Evolutionary conservation across 164 flowering plant species (phyloP), one percentile per base, ranked within the genome.

Genomic region (Stephania yunnanensis): DNA sequence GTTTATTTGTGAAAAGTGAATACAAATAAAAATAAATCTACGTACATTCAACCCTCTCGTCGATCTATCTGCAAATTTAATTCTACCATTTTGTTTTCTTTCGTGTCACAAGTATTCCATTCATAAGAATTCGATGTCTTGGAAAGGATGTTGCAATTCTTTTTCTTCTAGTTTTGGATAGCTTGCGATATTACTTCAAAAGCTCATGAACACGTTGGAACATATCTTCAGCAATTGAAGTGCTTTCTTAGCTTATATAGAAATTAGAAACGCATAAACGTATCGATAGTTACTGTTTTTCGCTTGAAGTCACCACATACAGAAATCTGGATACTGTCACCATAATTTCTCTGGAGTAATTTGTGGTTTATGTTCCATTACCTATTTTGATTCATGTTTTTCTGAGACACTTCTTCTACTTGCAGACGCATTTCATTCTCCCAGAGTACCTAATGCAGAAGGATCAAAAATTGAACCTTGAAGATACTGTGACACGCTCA

Each of bases 391-490:
- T 15, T 58, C 6, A 1, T 12, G 13, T 58, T 70, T 6, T n/a
- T 74, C 63, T 74, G 20, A 30, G 74, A 69, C 68, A 76, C 6
- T 76, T 73, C 50, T 63, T 65, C 50, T 5, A 42, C 70, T 48
- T 87, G 68, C 91, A 95, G 99, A 92, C 94, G 7, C 97, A 92
- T 79, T 85, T 87, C 68, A 90, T 95, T 31, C 92, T 92, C 13
- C 98, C 97, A 0, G 99, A 93, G 85, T 85, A 90, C 76, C 30
- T 89, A 77, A 92, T 93, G 92, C 92, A 92, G 74, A 92, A 89
- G 84, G 97, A 95, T 79, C 91, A 87, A 73, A 86, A 79, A 79
- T 76, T 88, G 31, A 86, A 79, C 67, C 80, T 88, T 7, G 97
- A 90, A 68, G 93, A 93, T 46, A 90, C 98, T 31, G 90, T 44